Percentiles rank a stretch among this genome's conserved stretches.
phyloP scores from a whole-genome alignment of 306 rosid species.

The Sindora glabra region DNA sequence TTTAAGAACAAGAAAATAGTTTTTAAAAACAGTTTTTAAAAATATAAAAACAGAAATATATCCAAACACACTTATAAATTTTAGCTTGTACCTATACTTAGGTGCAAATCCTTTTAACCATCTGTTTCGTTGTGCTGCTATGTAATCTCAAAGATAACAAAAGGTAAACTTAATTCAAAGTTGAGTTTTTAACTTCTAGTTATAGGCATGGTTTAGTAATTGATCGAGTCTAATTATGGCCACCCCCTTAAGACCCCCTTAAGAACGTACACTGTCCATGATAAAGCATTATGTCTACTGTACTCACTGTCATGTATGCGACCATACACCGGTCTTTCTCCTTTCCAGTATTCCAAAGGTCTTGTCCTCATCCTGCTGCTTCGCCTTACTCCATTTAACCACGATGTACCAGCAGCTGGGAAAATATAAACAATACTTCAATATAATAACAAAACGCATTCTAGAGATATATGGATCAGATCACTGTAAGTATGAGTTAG shows the following conservation, averaged over 20 bases:
- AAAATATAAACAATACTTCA: constrained; percentile 3
- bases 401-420: constrained; percentile 57
- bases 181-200: not conserved
- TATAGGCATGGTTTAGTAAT: not conserved
- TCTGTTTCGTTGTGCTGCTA: too few relatives aligned
- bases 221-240: not conserved
- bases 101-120: too few relatives aligned
- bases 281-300: not conserved
- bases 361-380: constrained; percentile 74
- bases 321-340: constrained; percentile 67
- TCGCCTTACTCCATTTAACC: constrained; percentile 65
- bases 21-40: too few relatives aligned
- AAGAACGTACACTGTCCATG: not conserved
- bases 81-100: too few relatives aligned
- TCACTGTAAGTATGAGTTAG: constrained; percentile 3
- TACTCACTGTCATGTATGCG: constrained; percentile 72
- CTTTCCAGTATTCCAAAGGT: constrained; percentile 91
- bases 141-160: too few relatives aligned
- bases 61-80: too few relatives aligned
- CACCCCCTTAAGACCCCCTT: too few relatives aligned
- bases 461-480: constrained; percentile 7
- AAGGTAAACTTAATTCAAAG: too few relatives aligned
- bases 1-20: too few relatives aligned
- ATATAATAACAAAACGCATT: not conserved
- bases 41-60: too few relatives aligned